Evolutionary conservation across 306 rosid genomes (phyloP), one percentile per base, ranked within the genome.

Genomic region (Boehmeria nivea): DNA sequence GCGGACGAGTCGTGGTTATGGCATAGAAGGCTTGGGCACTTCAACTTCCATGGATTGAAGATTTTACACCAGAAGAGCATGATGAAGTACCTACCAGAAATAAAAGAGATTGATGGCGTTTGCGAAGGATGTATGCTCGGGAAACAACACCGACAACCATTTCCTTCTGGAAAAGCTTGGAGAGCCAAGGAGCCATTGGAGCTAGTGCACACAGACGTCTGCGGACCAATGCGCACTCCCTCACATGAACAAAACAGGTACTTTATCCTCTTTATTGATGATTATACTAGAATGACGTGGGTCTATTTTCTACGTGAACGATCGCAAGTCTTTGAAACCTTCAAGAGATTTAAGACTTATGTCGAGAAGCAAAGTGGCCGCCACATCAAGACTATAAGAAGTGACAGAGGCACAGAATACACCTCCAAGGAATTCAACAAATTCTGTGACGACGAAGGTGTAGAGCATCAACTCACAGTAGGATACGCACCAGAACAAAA

Each of bases 51-150:
- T 6, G 37, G 11, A 13, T 11, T 47, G 28, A 19, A 31, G 14
- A 9, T 19, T 1, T 8, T 45, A 6, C 22, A 28, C 33, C 12
- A 23, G 6, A 26, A 61, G 27, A 1, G 19, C 2, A n/a, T 34
- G 28, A 16, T 37, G 47, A 10, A 6, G 22, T 57, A 16, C 1
- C 12, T 61, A 2, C 66, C 57, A 11, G 2, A 1, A 12, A 33
- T 61, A 2, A 21, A 48, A 21, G 19, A 20, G 8, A 19, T 13
- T 10, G 22, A 61, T 18, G 57, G 43, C 3, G 28, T 48, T 1
- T 61, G 45, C 19, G 36, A 61, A 46, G 24, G 66, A 34, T 48
- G 66, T 20, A 2, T 34, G 14, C 20, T 61, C n/a, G 47, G 57
- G 8, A 61, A 61, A 17, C 57, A 61, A 13, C 48, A 61, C 24